Evolutionary conservation across 331 rosid genomes (phyloP), one percentile per base, ranked within the genome.

Genomic region (Prunus yedoensis): DNA sequence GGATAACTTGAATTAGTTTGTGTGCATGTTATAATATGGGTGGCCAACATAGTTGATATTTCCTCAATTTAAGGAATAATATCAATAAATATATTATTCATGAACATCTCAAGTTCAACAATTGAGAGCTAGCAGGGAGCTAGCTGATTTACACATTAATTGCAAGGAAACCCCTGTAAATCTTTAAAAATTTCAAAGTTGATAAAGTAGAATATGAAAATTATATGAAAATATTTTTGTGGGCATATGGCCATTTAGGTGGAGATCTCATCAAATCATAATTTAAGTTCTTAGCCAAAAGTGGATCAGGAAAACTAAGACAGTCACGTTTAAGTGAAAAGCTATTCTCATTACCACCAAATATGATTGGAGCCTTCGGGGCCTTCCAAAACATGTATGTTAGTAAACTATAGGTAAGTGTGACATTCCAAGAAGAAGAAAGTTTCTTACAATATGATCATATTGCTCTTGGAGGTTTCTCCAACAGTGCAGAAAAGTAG

Each of bases 401-500:
- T 69, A 53, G 78, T 20, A 64, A 64, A 46, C 71, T n/a, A 58
- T 10, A 75, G 8, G 63, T 68, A n/a, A 45, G 76, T 18, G 76
- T 18, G 47, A 47, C 68, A 25, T n/a, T 25, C 27, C 63, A 74
- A 71, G n/a, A 15, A 46, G 15, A 73, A 25, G 30, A 43, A 57
- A 73, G 66, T 60, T 63, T 23, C 25, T 54, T 52, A 18, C 27
- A 38, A 30, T 59, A 23, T 70, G 74, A 74, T 87, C 75, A 94
- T 64, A 92, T 89, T 54, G 93, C 97, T 79, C 97, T 89, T 7
- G 99, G 91, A 77, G 97, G 96, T 80, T 92, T 95, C 84, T 92
- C 96, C 64, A 95, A 78, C 89, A 95, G 70, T 66, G 97, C 99
- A 38, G 96, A 95, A 65, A 90, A 85, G 80, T 85, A 90, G 38